Evolutionary conservation across 306 rosid species (phyloP), one percentile per base, ranked within the genome.

Genomic region (Trifolium pratense): DNA sequence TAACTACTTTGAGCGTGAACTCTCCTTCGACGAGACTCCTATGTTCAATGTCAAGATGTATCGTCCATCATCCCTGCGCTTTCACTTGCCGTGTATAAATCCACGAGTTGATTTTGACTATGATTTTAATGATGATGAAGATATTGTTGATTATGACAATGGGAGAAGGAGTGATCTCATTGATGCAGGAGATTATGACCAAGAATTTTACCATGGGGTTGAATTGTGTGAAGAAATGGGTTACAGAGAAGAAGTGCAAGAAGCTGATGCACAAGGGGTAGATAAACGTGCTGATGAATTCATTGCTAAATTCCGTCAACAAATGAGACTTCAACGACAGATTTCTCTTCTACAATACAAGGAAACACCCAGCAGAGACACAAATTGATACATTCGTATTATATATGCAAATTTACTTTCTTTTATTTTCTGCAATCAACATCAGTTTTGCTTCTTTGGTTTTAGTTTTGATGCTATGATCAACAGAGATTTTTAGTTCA

Each of bases 271-370:
- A 17, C 70, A 81, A 59, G 91, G 74, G 73, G 75, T 93, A 62
- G 96, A 93, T 68, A 46, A 23, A 73, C 86, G 73, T 61, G 98
- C 97, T 0, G 97, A 91, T 40, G 92, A 91, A 89, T 94, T 94
- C 74, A 94, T 91, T 55, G 89, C 96, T 7, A 79, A 87, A 23
- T 94, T 91, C 84, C 86, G 80, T 42, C 60, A 69, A 43, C 86
- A 82, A 66, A 85, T 82, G 80, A 82, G 63, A 72, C 56, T 85
- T 9, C 88, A 82, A 31, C 80, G 88, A 34, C 84, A 85, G 77
- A 63, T 81, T 72, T 79, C 86, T 67, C 75, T 56, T 34, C 68
- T 85, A 21, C 82, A 68, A 31, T 82, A 82, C 78, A 61, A 37
- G 14, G 49, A 51, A 16, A 86, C 83, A 4, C 75, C 79, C 15